Conservation (phyloP, 1,139 yeast genomes). For the Yamadazyma dendronema region DNA sequence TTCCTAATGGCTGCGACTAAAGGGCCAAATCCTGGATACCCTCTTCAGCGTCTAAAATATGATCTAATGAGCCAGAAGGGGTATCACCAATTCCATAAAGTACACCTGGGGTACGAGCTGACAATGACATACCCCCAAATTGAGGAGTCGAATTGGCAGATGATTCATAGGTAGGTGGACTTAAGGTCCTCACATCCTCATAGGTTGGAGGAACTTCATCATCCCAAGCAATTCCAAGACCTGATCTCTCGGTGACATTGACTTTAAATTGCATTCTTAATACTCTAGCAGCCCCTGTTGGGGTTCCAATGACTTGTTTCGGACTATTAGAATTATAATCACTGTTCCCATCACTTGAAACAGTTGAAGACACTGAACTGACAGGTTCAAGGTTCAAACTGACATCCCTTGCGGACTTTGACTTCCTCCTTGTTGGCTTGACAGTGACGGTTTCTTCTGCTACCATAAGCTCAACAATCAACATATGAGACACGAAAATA, state of each 20-base stretch:
- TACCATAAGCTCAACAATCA: slow-evolving; percentile 85
- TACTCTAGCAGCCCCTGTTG: slow-evolving; percentile 94
- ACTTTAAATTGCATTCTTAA: slow-evolving; percentile 90
- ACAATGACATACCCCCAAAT: slow-evolving; percentile 3
- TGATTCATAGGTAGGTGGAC: slow-evolving; percentile 76
- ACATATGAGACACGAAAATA: slow-evolving; percentile 66
- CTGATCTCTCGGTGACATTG: slow-evolving; percentile 81
- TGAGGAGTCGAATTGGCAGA: slow-evolving; percentile 15
- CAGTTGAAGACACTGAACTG: slow-evolving; percentile 21
- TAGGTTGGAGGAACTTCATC: slow-evolving; percentile 98
- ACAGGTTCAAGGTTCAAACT: slow-evolving; percentile 24
- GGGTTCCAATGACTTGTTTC: slow-evolving; percentile 55
- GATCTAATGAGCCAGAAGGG: slow-evolving; percentile 30
- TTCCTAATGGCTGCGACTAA: neutral
- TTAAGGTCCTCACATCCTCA: slow-evolving; percentile 72
- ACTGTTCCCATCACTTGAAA: slow-evolving; percentile 8
- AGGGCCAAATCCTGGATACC: slow-evolving; percentile 30
- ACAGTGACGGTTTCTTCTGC: slow-evolving; percentile 77
- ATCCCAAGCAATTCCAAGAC: slow-evolving; percentile 97
- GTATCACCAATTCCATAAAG: slow-evolving; percentile 47
- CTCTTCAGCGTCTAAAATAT: slow-evolving; percentile 31
- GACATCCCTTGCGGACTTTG: slow-evolving; percentile 17
- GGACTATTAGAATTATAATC: slow-evolving; percentile 8
- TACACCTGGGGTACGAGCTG: slow-evolving; percentile 22
- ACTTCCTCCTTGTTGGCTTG: slow-evolving; percentile 11